Evolutionary conservation across 768 basidiomycete genomes (phyloP), one percentile per base, ranked within the genome.

Genomic region (Pisolithus sp.): DNA sequence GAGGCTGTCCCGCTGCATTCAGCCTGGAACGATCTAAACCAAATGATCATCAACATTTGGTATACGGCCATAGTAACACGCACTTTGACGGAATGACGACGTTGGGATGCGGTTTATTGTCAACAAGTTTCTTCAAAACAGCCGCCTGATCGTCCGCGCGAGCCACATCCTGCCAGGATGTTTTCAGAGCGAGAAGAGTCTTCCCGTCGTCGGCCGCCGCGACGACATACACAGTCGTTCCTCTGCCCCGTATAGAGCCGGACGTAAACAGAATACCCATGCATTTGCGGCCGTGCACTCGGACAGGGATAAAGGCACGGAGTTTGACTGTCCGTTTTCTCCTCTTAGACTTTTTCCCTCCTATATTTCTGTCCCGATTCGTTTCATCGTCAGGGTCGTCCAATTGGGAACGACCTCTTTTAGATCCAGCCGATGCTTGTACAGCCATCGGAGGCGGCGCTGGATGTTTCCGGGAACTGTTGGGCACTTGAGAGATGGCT

Each of bases 231-330:
- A n/a, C n/a, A n/a, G n/a, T n/a, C n/a, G n/a, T n/a, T 18, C 49
- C 49, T 5, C 53, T 28, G 8, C 59, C 55, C 26, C 57, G 54
- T 41, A 60, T 48, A 1, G 54, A 60, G 20, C 54, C 7, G 0
- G 49, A 2, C 7, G 49, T 56, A 8, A 53, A 59, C 39, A 59
- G 20, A 5, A 57, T 46, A 0, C 54, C 52, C 2, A 49, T 4
- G 40, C 50, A 53, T 4, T 23, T 2, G 37, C 50, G 7, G 0
- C 53, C 51, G 12, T 55, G 52, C 37, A 52, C 56, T 7, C n/a
- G 2, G 13, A 46, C 5, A 0, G 58, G 55, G 10, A 34, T 24
- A 28, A 48, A 53, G 7, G 50, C 34, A 3, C 3, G 17, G 12
- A 30, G 5, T 7, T 26, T 10, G 28, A 42, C n/a, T 23, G 30